Conservation (phyloP, 768 basidiomycete species). For the Psilocybe azurescens region DNA sequence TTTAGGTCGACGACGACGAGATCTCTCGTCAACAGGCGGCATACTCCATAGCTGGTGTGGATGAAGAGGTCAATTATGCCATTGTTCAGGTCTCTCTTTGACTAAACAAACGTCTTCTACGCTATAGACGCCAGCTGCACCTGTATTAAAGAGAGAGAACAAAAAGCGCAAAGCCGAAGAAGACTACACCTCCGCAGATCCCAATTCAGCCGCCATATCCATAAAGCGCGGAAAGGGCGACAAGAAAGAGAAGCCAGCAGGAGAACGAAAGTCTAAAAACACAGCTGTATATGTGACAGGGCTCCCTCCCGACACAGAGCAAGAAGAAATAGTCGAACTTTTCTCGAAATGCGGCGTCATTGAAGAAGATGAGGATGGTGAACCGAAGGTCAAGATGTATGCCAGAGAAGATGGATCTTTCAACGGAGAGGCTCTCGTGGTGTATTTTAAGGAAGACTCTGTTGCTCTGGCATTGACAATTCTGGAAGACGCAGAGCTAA, state of each 20-base stretch:
- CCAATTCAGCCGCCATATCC: constrained; percentile 53
- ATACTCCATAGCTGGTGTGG: constrained; percentile 91
- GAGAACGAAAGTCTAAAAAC: constrained; percentile 82
- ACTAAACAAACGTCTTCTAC: constrained; percentile 15
- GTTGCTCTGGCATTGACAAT: constrained; percentile 83
- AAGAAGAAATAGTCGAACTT: constrained; percentile 78
- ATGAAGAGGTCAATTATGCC: constrained; percentile 76
- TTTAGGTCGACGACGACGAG: constrained; percentile 85
- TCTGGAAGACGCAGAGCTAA: constrained; percentile 90
- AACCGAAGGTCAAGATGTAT: constrained; percentile 96
- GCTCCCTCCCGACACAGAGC: constrained; percentile 77
- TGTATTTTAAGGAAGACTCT: constrained; percentile 98
- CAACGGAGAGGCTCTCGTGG: constrained; percentile 93
- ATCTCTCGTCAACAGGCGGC: constrained; percentile 92
- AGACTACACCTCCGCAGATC: constrained; percentile 68
- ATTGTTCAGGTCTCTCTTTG: constrained; percentile 1
- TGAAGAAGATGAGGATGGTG: constrained; percentile 89
- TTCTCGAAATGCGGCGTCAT: constrained; percentile 93
- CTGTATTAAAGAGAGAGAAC: constrained; percentile 78
- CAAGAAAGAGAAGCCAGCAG: constrained; percentile 46
- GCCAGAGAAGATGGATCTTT: constrained; percentile 86
- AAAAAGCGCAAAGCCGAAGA: constrained; percentile 81
- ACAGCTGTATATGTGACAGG: constrained; percentile 91
- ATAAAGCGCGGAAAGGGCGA: constrained; percentile 74
- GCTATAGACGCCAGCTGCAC: constrained; percentile 82